Base-by-base conservation (phyloP, 192 early-diverging fungal species). In the Backusella circina region DNA sequence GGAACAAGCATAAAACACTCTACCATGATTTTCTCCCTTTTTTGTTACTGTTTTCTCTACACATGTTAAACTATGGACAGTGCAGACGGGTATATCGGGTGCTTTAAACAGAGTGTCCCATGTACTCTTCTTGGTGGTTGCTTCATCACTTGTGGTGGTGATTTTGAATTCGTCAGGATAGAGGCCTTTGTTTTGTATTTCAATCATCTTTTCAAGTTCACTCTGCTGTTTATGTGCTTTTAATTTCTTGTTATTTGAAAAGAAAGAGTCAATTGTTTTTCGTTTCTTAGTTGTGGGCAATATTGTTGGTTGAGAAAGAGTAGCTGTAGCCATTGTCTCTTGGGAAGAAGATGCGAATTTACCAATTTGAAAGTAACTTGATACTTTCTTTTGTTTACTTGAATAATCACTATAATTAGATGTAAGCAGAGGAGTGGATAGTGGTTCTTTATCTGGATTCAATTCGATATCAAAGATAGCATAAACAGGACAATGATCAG, bases 401-500 rank as follows among this genome's bases (percentile, higher is more conserved):
- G 65, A 35, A 33, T 67, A 35, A 9, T 67, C 65, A 2, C 23
- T 67, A 9, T 31, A 35, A 13, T 31, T 35, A 12, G 65, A 67
- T n/a, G 33, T 67, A 67, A 67, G 65, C 28, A 67, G 16, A n/a
- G 28, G 65, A 8, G 65, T 31, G 9, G 23, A 13, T 10, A 61
- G 54, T 10, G 54, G 54, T 12, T 61, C 54, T 9, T 61, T 28
- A 12, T 28, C 26, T 28, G 21, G 54, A 28, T 28, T 61, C n/a
- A 61, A 28, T 12, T 61, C 23, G 1, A 61, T 61, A 7, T 61
- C 54, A 61, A 61, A 26, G 26, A 13, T 61, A 8, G 54, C 54
- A 36, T 84, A 75, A 1, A 95, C 91, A 1, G 93, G 94, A 73
- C 95, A 96, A 76, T 96, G 95, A 79, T 96, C 95, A 16, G 90